Evolutionary conservation across 2,329 filamentous ascomycete species (phyloP).

Genomic region (Mycocentrospora acerina): DNA sequence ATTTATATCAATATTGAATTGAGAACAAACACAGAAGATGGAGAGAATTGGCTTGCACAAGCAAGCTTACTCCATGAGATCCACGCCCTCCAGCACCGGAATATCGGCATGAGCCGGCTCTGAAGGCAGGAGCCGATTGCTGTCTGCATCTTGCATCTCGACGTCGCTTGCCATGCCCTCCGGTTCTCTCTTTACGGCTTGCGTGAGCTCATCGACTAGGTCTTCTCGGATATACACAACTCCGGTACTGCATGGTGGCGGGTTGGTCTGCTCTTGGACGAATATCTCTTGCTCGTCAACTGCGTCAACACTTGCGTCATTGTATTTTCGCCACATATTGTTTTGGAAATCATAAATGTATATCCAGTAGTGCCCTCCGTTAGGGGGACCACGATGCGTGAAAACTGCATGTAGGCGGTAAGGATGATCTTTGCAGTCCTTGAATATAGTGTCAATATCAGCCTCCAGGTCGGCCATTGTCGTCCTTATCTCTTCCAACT

Average conservation of each 20-base stretch:
- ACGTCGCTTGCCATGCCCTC: constrained; percentile 18
- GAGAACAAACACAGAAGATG: too few species aligned
- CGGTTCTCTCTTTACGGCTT: constrained; percentile 49
- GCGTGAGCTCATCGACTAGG: constrained; percentile 59
- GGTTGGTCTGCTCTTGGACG: constrained; percentile 59
- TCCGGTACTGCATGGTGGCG: constrained; percentile 54
- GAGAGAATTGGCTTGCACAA: neutral
- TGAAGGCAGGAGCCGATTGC: constrained; percentile 6
- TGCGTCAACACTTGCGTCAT: constrained; percentile 79
- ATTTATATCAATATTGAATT: too few species aligned
- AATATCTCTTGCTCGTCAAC: constrained; percentile 68
- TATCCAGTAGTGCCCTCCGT: constrained; percentile 88
- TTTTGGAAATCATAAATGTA: constrained; percentile 89
- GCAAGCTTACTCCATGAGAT: too few species aligned
- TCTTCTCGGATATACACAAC: constrained; percentile 80
- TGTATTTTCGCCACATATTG: constrained; percentile 87
- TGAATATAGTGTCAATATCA: constrained; percentile 61
- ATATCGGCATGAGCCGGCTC: constrained; percentile 1
- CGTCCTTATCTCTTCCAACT: constrained; percentile 26
- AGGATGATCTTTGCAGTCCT: constrained; percentile 62
- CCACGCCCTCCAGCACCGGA: too few species aligned
- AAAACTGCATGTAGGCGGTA: constrained; percentile 92
- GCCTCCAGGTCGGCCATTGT: constrained; percentile 51
- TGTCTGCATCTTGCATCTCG: constrained; percentile 13
- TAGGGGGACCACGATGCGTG: constrained; percentile 72